A percentile compares a stretch with the other conserved stretches of the same genome.
phyloP scores from a whole-genome alignment of 305 asterid genomes.

The Solanum hybrid region DNA sequence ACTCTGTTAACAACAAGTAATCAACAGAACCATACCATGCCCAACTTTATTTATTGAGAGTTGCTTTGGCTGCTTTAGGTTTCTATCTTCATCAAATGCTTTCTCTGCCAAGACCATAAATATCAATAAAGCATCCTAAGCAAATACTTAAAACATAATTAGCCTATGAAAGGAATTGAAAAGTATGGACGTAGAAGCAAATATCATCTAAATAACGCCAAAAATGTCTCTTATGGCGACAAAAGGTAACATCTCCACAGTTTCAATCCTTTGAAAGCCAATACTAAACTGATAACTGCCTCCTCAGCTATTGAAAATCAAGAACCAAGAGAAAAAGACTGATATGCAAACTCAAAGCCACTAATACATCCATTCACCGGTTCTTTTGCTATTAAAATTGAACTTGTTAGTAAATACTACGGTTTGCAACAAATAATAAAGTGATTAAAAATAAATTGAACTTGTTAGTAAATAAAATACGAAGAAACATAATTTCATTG shows the following conservation, averaged over 20 bases:
- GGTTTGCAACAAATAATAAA: neutral
- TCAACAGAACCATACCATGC: conserved; percentile 48
- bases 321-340: neutral
- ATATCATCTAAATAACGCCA: neutral
- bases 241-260: neutral
- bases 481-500: neutral
- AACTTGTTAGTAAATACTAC: neutral
- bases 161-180: neutral
- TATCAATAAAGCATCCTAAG: neutral
- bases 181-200: neutral
- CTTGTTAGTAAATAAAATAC: no score
- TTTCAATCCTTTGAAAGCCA: neutral
- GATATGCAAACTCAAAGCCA: neutral
- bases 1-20: neutral
- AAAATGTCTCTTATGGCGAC: neutral
- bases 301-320: neutral
- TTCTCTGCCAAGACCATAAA: conserved; percentile 48
- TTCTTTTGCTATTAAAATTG: neutral
- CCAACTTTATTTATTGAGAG: conserved; percentile 96
- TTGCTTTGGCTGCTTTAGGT: conserved; percentile 77
- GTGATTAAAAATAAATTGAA: no score
- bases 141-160: neutral
- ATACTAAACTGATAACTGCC: neutral
- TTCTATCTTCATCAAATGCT: conserved; percentile 80
- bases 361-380: neutral